Evolutionary conservation across 805 yeast genomes (phyloP), one percentile per base, ranked within the genome.

Genomic region (Tetrapisispora fleetii): DNA sequence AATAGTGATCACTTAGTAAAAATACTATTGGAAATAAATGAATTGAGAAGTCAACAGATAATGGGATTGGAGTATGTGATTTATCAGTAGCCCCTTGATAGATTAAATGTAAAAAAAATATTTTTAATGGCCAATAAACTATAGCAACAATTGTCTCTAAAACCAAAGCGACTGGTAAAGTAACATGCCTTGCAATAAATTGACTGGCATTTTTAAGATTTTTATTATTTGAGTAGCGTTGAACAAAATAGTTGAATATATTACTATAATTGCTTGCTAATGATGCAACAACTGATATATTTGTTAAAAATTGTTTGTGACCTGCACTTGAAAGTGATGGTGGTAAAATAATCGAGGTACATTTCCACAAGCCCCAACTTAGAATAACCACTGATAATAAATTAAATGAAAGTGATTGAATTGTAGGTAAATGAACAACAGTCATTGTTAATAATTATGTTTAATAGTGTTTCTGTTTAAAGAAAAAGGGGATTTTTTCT

Each of bases 221-320:
- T 4, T 10, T 14, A 22, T 33, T 28, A 6, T 6, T 13, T 6
- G 37, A 33, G 6, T 28, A n/a, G 17, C 52, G 46, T 47, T 56
- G 55, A 8, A 54, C 42, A 21, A 50, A 46, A 55, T 71, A 77
- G 41, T 74, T 67, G 11, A 64, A 17, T 24, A 70, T 54, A 21
- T 76, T 76, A 36, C 73, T 39, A 16, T 57, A 41, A 49, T 70
- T 72, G 51, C 74, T 72, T 40, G 73, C 49, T 10, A 78, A 54
- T 2, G 85, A 74, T 17, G 74, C 58, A 1, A 65, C 57, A 32
- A 82, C 70, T 9, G 83, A 75, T n/a, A 83, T 57, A 58, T 82
- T 83, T 4, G 93, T 85, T 45, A 84, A 68, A 59, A 85, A 85
- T 58, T 85, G 91, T 65, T 74, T 75, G 49, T 78, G 84, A 1